These are phyloP conservation scores for Annulohypoxylon maeteangense DNA, from an alignment of 495 filamentous ascomycete genomes.

Conservation along the genomic window DNA sequence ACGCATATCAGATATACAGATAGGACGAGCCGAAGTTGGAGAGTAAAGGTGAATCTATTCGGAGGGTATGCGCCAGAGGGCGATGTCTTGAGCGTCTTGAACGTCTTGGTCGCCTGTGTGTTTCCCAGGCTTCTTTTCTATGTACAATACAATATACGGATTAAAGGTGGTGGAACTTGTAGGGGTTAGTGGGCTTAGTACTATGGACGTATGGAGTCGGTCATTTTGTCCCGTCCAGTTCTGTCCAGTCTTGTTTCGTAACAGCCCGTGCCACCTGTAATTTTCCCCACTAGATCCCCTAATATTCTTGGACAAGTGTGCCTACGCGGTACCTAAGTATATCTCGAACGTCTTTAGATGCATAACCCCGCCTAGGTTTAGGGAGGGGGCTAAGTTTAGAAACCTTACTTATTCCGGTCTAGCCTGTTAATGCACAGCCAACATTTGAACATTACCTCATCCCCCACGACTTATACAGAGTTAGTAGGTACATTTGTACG, in stretches of 20 bases:
- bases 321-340: neutral
- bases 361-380: constrained; percentile 1
- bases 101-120: neutral
- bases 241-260: constrained; percentile 28
- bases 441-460: constrained; percentile 11
- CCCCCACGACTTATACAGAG: neutral
- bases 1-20: constrained; percentile 36
- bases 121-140: neutral
- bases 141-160: constrained; percentile 13
- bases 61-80: neutral
- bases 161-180: constrained; percentile 18
- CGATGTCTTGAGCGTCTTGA: constrained; percentile 4
- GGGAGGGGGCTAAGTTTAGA: constrained; percentile 20
- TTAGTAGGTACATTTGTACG: neutral
- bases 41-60: constrained; percentile 21
- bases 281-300: constrained; percentile 35
- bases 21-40: neutral
- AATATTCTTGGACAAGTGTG: neutral
- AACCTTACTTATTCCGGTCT: constrained; percentile 7
- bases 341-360: neutral
- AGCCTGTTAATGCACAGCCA: constrained; percentile 7
- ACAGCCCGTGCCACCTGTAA: constrained; percentile 43
- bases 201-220: neutral
- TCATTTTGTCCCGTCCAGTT: neutral
- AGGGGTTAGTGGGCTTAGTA: constrained; percentile 10